Conservation (phyloP, 23 red algal genomes). For the Chondrus crispus region DNA sequence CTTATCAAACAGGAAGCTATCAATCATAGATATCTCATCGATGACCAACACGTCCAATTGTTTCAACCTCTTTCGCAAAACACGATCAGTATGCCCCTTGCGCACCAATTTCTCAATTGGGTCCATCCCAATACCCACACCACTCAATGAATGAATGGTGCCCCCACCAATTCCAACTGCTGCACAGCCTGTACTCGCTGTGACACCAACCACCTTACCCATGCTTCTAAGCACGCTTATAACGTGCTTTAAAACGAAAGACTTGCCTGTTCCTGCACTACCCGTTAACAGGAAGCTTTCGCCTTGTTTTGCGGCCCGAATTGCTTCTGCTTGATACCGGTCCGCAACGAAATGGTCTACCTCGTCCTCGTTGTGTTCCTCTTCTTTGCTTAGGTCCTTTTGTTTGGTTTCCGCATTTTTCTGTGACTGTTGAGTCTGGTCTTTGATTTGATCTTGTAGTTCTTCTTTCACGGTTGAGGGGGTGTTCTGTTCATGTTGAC, state of each 20-base stretch:
- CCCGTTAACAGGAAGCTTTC: conserved; percentile 62
- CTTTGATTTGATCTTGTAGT: not conserved
- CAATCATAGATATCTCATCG: conserved; percentile 74
- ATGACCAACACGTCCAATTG: conserved; percentile 45
- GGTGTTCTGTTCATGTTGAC: not conserved
- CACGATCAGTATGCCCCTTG: not conserved
- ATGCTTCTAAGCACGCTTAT: not conserved
- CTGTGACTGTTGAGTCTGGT: not conserved
- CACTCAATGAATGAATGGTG: conserved; percentile 41
- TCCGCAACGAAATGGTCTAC: not conserved
- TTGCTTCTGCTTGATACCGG: conserved; percentile 18
- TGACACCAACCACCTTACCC: conserved; percentile 34
- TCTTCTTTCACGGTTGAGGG: not conserved
- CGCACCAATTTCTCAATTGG: not conserved
- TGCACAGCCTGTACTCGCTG: conserved; percentile 55
- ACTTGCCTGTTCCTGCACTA: conserved; percentile 57
- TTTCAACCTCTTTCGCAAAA: not conserved
- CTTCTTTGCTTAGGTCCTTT: not conserved
- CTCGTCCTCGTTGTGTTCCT: not conserved
- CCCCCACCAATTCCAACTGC: conserved; percentile 43
- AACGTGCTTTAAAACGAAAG: conserved; percentile 36
- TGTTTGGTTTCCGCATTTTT: not conserved
- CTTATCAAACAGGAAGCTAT: conserved; percentile 46
- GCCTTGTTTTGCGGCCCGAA: conserved; percentile 12
- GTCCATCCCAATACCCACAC: conserved; percentile 26